Evolutionary conservation across 2,329 filamentous ascomycete species (phyloP).

Genomic region (Pseudogymnoascus destructans): DNA sequence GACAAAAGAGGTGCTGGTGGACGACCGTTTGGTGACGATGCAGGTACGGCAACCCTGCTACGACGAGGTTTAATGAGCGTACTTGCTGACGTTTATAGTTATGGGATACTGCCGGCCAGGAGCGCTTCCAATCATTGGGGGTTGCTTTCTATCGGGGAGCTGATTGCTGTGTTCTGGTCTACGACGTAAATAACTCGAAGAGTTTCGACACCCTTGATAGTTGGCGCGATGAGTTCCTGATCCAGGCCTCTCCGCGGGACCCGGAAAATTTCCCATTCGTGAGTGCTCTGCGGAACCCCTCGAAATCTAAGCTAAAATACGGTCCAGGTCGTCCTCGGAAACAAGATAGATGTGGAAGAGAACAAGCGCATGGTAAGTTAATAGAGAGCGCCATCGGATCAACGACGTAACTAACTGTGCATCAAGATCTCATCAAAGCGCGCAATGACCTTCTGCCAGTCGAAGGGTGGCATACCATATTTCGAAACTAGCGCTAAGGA

Average conservation of each 20-base stretch:
- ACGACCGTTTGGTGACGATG: conserved; percentile 96
- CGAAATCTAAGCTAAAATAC: conserved; percentile 13
- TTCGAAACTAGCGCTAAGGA: conserved; percentile 99
- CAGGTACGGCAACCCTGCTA: conserved; percentile 46
- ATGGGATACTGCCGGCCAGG: conserved; percentile 95
- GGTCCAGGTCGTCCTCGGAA: conserved; percentile 74
- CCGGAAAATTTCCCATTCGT: conserved; percentile 98
- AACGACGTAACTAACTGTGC: conserved; percentile 16
- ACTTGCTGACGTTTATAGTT: conserved; percentile 42
- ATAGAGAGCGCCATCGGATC: not conserved
- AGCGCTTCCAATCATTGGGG: conserved; percentile 92
- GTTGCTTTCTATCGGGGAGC: conserved; percentile 96
- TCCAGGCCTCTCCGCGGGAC: conserved; percentile 91
- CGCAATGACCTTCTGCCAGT: conserved; percentile 94
- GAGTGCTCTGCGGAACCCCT: conserved; percentile 29
- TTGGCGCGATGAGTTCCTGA: conserved; percentile 96
- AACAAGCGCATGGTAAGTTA: conserved; percentile 72
- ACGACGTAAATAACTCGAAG: conserved; percentile 98
- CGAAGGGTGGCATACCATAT: conserved; percentile 93
- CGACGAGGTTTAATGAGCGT: not conserved
- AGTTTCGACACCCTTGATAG: conserved; percentile 97
- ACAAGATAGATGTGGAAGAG: conserved; percentile 98
- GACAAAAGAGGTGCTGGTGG: conserved; percentile 93
- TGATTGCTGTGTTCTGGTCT: conserved; percentile 95
- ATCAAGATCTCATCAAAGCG: conserved; percentile 79